phyloP scores from a whole-genome alignment of 768 basidiomycete genomes.

The Xanthoconium purpureum region DNA sequence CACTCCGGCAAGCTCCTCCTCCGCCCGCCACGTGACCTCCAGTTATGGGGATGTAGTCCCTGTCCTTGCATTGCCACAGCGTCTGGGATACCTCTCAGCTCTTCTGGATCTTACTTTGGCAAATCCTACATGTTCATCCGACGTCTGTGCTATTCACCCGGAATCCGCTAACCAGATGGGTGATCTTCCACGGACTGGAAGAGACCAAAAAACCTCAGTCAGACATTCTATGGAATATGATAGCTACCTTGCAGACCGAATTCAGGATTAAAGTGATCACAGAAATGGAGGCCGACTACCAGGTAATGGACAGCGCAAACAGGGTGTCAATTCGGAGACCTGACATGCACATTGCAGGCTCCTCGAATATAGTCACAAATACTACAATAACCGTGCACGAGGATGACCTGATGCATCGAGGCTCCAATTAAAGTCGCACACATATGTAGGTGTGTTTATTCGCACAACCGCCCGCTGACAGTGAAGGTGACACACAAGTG shows the following conservation, averaged over 20 bases:
- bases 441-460: no score
- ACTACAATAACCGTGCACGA: slow-evolving; percentile 30
- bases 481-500: no score
- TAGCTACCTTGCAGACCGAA: slow-evolving; percentile 5
- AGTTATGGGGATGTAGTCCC: no score
- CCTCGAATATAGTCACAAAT: slow-evolving; percentile 49
- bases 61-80: no score
- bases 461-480: no score
- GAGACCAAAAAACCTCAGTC: slow-evolving; percentile 92
- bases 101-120: slow-evolving; percentile 1
- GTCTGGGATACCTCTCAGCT: background rate
- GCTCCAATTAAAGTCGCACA: no score
- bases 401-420: background rate
- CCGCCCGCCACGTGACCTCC: no score
- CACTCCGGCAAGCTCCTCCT: no score
- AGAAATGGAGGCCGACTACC: slow-evolving; percentile 86
- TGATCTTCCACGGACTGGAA: slow-evolving; percentile 93
- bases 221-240: slow-evolving; percentile 24
- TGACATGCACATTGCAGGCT: slow-evolving; percentile 34
- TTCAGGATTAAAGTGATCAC: slow-evolving; percentile 88
- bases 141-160: slow-evolving; percentile 92
- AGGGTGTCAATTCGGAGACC: background rate
- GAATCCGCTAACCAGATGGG: slow-evolving; percentile 88
- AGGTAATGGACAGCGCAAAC: background rate
- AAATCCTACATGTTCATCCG: slow-evolving; percentile 90